phyloP scores from a whole-genome alignment of 2,329 filamentous ascomycete species.

The Diaporthe sp. region DNA sequence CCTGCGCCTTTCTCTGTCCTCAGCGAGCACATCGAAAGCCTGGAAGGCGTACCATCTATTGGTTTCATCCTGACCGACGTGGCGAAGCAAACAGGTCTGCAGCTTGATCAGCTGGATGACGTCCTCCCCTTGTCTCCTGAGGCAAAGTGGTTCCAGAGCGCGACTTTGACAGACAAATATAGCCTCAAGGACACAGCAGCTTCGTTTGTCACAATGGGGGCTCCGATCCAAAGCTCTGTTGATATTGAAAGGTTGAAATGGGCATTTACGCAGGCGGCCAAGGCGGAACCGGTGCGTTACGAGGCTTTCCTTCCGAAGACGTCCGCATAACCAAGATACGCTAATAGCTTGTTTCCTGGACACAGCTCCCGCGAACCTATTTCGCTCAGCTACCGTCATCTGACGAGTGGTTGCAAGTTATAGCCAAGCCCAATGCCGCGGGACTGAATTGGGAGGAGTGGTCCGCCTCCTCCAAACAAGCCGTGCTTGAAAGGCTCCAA shows the following conservation, averaged over 20 bases:
- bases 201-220: constrained; percentile 11
- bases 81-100: constrained; percentile 2
- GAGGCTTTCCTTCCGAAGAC: fast-evolving
- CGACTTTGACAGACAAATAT: neutral
- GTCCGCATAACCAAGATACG: neutral
- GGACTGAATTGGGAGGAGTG: constrained; percentile 20
- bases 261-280: constrained; percentile 21
- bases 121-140: constrained; percentile 3
- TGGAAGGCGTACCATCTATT: neutral
- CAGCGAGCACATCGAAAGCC: neutral
- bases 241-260: constrained; percentile 21
- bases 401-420: constrained; percentile 15
- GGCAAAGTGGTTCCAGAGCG: constrained; percentile 7
- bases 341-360: neutral
- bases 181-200: neutral
- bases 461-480: constrained; percentile 18
- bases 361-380: constrained; percentile 16
- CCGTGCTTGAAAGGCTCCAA: constrained; percentile 7
- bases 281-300: constrained; percentile 13
- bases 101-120: constrained; percentile 13
- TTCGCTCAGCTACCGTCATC: neutral
- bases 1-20: constrained; percentile 22
- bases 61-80: neutral
- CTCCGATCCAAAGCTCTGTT: neutral
- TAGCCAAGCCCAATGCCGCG: constrained; percentile 1